phyloP scores from a whole-genome alignment of 2,329 filamentous ascomycete species.

The Colletotrichum tofieldiae region DNA sequence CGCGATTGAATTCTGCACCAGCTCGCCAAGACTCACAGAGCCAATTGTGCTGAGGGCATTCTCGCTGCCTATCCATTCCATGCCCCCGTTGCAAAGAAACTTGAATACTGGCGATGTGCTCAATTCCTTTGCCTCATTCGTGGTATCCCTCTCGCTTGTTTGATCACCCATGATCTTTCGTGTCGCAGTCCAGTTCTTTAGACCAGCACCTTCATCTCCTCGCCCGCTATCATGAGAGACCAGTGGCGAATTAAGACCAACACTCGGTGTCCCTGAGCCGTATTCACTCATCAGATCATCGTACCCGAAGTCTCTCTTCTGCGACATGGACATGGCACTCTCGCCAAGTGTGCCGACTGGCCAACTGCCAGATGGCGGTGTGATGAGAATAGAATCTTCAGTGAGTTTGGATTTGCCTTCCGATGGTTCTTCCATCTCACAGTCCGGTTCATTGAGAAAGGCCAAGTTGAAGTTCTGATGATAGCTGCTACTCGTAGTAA shows the following conservation, averaged over 20 bases:
- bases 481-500: constrained; percentile 47
- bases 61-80: constrained; percentile 48
- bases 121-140: background rate
- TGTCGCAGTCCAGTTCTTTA: background rate
- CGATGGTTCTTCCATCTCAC: constrained; percentile 45
- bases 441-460: constrained; percentile 49
- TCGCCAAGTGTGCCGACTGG: constrained; percentile 45
- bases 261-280: constrained; percentile 45
- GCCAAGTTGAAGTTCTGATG: constrained; percentile 47
- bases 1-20: constrained; percentile 49
- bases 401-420: constrained; percentile 20
- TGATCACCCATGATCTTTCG: constrained; percentile 2
- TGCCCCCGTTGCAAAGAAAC: constrained; percentile 13
- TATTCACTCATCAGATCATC: constrained; percentile 49
- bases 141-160: background rate
- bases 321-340: constrained; percentile 30
- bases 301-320: constrained; percentile 42
- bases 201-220: background rate
- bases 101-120: background rate
- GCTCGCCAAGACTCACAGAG: constrained; percentile 52
- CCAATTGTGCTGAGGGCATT: constrained; percentile 45
- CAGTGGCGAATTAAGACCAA: background rate
- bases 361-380: constrained; percentile 50
- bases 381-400: constrained; percentile 48
- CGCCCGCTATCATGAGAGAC: background rate